These are phyloP conservation scores for Spinacia oleracea DNA, from an alignment of 179 eudicot genomes.

Conservation along the genomic window DNA sequence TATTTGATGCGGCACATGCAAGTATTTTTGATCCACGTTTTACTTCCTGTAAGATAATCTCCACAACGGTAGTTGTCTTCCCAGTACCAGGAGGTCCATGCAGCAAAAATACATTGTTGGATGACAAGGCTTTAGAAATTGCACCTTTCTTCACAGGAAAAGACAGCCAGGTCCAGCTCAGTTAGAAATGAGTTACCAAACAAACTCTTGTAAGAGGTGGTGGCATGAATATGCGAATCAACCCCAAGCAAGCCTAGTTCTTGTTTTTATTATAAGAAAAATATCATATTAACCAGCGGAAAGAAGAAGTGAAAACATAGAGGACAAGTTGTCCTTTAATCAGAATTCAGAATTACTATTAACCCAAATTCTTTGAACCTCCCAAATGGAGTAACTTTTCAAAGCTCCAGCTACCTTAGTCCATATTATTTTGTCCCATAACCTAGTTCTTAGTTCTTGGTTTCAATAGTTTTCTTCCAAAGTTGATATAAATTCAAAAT, in stretches of 20 bases:
- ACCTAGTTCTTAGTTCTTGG: not conserved
- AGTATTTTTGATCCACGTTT: constrained; percentile 97
- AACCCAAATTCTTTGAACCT: no score
- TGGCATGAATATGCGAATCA: not conserved
- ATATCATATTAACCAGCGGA: no score
- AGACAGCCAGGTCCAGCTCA: constrained; percentile 5
- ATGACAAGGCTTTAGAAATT: constrained; percentile 78
- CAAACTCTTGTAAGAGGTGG: not conserved
- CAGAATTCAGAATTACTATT: no score
- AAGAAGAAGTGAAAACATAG: no score
- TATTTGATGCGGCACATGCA: constrained; percentile 99
- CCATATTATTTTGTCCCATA: no score
- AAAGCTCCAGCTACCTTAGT: no score
- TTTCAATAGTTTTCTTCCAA: not conserved
- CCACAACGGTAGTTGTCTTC: constrained; percentile 96
- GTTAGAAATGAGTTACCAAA: constrained; percentile 4
- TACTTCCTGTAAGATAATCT: constrained; percentile 94
- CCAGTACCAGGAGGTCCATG: constrained; percentile 99
- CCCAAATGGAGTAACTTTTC: no score
- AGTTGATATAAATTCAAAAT: not conserved
- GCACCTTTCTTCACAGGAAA: constrained; percentile 75
- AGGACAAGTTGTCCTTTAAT: no score
- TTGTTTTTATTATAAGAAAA: no score
- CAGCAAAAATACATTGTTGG: constrained; percentile 86
- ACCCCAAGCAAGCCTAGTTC: not conserved